Percentiles rank a stretch among this genome's conserved stretches.
Conservation (phyloP, 2,329 filamentous ascomycete species). For the Venturia carpophila region DNA sequence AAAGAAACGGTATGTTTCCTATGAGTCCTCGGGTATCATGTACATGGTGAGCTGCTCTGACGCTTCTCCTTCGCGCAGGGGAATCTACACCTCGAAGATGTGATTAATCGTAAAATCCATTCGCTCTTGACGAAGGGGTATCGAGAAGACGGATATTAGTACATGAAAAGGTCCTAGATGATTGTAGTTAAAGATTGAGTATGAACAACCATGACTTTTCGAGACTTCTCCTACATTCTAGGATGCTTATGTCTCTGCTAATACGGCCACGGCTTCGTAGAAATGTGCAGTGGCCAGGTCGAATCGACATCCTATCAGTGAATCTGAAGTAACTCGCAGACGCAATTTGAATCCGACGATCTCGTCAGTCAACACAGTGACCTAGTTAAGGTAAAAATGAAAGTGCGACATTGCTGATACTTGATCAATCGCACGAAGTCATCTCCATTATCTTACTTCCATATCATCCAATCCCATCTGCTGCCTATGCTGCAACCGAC, state of each 20-base stretch:
- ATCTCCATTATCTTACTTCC: no score
- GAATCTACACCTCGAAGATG: not conserved
- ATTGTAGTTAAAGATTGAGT: not conserved
- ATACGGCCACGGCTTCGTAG: no score
- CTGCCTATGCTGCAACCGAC: not conserved
- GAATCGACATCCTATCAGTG: no score
- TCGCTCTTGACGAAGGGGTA: not conserved
- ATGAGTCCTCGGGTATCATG: not conserved
- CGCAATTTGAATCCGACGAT: no score
- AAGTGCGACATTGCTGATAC: no score
- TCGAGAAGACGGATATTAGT: not conserved
- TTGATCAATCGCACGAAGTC: not conserved
- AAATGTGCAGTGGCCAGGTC: no score
- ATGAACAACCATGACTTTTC: not conserved
- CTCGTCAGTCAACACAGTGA: no score
- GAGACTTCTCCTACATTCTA: not conserved
- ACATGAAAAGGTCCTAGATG: not conserved
- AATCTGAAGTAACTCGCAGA: no score
- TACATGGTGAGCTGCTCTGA: not conserved
- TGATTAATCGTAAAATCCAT: not conserved
- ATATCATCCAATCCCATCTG: no score
- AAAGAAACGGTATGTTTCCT: constrained; percentile 8
- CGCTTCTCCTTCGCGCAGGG: not conserved
- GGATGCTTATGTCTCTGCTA: not conserved
- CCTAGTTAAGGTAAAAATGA: no score